Percentiles rank a stretch among this genome's conserved stretches.
phyloP scores from a whole-genome alignment of 2,329 filamentous ascomycete species.

The Paraphoma chrysanthemicola region DNA sequence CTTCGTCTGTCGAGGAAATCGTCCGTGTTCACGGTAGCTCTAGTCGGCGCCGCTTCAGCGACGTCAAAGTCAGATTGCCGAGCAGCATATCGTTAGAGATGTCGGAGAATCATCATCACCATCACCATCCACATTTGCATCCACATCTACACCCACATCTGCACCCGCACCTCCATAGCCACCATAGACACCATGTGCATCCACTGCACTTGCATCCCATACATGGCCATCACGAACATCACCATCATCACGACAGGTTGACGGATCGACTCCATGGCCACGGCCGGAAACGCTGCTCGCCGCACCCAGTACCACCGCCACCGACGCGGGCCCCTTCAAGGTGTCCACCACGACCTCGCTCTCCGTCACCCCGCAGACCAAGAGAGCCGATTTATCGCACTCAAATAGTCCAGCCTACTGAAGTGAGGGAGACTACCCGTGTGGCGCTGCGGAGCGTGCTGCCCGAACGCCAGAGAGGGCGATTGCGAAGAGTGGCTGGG shows the following conservation, averaged over 20 bases:
- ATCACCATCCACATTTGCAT: conserved; percentile 17
- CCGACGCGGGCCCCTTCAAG: conserved; percentile 15
- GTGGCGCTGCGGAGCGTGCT: conserved; percentile 28
- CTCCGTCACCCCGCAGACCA: conserved; percentile 14
- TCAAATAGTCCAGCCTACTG: conserved; percentile 34
- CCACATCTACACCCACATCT: conserved; percentile 9
- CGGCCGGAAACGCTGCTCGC: conserved; percentile 23
- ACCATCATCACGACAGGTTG: conserved; percentile 14
- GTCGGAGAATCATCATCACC: conserved; percentile 20
- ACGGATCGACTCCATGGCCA: conserved; percentile 23
- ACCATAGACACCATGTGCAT: conserved; percentile 19
- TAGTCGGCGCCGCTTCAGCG: conserved; percentile 24
- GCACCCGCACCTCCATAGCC: conserved; percentile 24
- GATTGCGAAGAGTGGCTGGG: conserved; percentile 36
- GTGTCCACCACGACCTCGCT: conserved; percentile 2
- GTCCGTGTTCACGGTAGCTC: conserved; percentile 34
- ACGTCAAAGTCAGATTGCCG: conserved; percentile 30
- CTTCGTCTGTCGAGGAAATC: conserved; percentile 36
- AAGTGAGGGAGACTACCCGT: conserved; percentile 34
- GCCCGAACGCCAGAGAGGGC: conserved; percentile 16
- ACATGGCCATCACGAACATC: conserved; percentile 27
- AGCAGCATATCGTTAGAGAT: conserved; percentile 22
- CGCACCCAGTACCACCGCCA: conserved; percentile 22
- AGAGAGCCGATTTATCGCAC: conserved; percentile 38
- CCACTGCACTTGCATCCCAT: conserved; percentile 30